Evolutionary conservation across 2,329 filamentous ascomycete genomes (phyloP), one percentile per base, ranked within the genome.

Genomic region (Chaetomiaceae sp.): DNA sequence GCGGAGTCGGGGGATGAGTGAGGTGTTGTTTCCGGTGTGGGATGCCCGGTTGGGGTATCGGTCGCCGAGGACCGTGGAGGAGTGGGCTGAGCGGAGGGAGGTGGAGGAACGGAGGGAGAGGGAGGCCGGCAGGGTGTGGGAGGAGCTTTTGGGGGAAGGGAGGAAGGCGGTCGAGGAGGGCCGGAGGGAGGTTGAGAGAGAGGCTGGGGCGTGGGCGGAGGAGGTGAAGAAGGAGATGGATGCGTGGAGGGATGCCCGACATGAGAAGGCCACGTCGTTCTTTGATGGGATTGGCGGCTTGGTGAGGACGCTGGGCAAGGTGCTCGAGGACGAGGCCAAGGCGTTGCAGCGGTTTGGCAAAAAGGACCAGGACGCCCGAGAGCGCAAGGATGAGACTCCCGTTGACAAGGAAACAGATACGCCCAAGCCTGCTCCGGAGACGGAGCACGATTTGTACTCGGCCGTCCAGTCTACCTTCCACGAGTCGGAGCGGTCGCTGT

Each of bases 361-460:
- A 38, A 38, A 29, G 13, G 21, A 36, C 16, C 30, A 32, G 14
- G 25, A 30, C 34, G 27, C 23, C n/a, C n/a, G n/a, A n/a, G 18
- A 30, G 23, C 20, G 29, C 10, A 48, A 42, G 30, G 29, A 33
- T 14, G 20, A 32, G 6, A 8, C 20, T 29, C 36, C 34, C 11
- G 20, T 5, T 4, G 38, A 54, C n/a, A 42, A 30, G 25, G 25
- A 56, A 20, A n/a, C n/a, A n/a, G 43, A 53, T 20, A 50, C 58
- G 25, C 66, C 72, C 2, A 61, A 67, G 16, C 63, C 68, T 20
- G 52, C 59, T 23, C 66, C 72, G 2, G 61, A 67, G 16, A 63
- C 68, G 11, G 73, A 75, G 53, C 67, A 73, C 23, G 73, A 77
- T 10, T 59, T 76, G n/a, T 75, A 71, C 53, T 64, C 65, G 0